Percentiles rank a stretch among this genome's conserved stretches.
These are phyloP conservation scores for Aureobasidium sp. DNA, from an alignment of 2,329 filamentous ascomycete genomes.

Conservation along the genomic window DNA sequence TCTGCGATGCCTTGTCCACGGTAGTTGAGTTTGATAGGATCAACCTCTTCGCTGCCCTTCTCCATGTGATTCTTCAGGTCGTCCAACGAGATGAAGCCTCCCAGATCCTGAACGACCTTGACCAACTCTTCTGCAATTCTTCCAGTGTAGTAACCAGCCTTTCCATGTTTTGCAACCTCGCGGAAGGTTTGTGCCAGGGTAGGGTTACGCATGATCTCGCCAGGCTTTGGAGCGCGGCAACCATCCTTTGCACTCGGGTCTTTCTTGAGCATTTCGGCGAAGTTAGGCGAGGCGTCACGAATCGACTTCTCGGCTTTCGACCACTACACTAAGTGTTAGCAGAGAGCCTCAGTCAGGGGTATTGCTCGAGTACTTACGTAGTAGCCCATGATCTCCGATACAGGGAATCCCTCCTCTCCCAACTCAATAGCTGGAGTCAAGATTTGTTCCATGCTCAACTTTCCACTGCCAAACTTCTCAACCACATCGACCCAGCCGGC, in stretches of 20 bases:
- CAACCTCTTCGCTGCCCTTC: constrained; percentile 67
- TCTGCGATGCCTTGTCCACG: constrained; percentile 54
- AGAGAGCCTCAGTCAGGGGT: not conserved
- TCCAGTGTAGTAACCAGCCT: constrained; percentile 85
- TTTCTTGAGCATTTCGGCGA: constrained; percentile 75
- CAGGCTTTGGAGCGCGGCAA: constrained; percentile 65
- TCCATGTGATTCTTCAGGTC: constrained; percentile 74
- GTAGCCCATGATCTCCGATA: constrained; percentile 67
- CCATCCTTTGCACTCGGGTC: constrained; percentile 63
- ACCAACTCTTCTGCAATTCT: constrained; percentile 74
- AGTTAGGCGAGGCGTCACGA: constrained; percentile 73
- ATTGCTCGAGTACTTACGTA: constrained; percentile 49
- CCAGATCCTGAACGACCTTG: constrained; percentile 66
- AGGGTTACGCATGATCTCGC: constrained; percentile 85
- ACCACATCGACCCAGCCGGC: constrained; percentile 91
- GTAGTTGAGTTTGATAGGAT: constrained; percentile 78
- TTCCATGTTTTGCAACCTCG: constrained; percentile 69
- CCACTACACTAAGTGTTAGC: constrained; percentile 54
- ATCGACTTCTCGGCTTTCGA: constrained; percentile 54
- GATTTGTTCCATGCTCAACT: constrained; percentile 67
- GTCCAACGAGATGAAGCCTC: constrained; percentile 69
- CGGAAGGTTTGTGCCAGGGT: constrained; percentile 75
- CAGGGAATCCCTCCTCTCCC: constrained; percentile 82
- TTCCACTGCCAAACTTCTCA: constrained; percentile 83
- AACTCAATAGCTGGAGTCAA: constrained; percentile 76